These are phyloP conservation scores for Aspergillus affinis DNA, from an alignment of 495 filamentous ascomycete genomes.

Conservation along the genomic window DNA sequence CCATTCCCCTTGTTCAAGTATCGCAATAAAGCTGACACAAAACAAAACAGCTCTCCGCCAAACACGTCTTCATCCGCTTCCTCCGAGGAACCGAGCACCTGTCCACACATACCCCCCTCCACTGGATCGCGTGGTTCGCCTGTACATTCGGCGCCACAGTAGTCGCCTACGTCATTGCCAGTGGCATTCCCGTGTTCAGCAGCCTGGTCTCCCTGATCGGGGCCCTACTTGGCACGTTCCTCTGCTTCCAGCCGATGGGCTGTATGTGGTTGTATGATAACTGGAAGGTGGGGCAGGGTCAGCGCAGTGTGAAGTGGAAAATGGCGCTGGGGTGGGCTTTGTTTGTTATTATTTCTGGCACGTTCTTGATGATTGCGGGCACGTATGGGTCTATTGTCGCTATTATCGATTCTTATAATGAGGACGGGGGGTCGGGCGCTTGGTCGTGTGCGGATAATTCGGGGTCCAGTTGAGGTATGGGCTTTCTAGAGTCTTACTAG, in stretches of 20 bases:
- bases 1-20: too few species aligned
- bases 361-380: slow-evolving; percentile 52
- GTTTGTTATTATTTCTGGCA: slow-evolving; percentile 24
- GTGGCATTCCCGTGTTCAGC: slow-evolving; percentile 36
- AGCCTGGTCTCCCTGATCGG: slow-evolving; percentile 55
- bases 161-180: slow-evolving; percentile 32
- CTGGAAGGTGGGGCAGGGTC: slow-evolving; percentile 18
- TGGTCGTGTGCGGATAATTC: slow-evolving; percentile 24
- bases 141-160: slow-evolving; percentile 25
- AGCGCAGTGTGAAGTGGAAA: slow-evolving; percentile 3
- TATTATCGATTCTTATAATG: slow-evolving; percentile 43
- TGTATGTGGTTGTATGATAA: slow-evolving; percentile 44
- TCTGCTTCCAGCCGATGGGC: slow-evolving; percentile 29
- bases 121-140: slow-evolving; percentile 37
- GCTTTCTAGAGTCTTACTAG: too few species aligned
- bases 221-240: slow-evolving; percentile 46
- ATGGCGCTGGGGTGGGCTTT: slow-evolving; percentile 12
- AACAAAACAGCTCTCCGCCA: slow-evolving; percentile 22
- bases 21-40: too few species aligned
- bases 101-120: slow-evolving; percentile 25
- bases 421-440: slow-evolving; percentile 4
- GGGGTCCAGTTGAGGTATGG: neutral
- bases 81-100: slow-evolving; percentile 35
- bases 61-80: slow-evolving; percentile 38
- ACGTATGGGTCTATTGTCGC: slow-evolving; percentile 52